Conservation (phyloP, 352 stramenopile species). For the Phytopythium aichiense region DNA sequence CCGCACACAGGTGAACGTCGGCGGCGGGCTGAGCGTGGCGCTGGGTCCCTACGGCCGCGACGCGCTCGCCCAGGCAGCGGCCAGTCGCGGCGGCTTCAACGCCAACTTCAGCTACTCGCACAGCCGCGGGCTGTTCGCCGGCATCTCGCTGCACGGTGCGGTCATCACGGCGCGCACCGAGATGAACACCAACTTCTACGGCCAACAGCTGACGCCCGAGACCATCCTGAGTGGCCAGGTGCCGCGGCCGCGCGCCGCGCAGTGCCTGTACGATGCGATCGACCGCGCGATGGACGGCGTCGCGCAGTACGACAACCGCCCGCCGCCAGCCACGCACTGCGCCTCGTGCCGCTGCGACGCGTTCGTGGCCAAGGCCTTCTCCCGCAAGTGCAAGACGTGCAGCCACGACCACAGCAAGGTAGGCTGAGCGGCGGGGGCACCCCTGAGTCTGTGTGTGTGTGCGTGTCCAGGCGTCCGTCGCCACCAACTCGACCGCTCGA, state of each 20-base stretch:
- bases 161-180: conserved; percentile 88
- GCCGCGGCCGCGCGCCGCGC: conserved; percentile 49
- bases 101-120: conserved; percentile 94
- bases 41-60: conserved; percentile 89
- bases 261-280: conserved; percentile 80
- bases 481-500: conserved; percentile 3
- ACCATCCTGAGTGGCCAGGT: conserved; percentile 69
- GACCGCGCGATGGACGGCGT: conserved; percentile 62
- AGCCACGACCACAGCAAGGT: conserved; percentile 51
- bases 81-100: conserved; percentile 67
- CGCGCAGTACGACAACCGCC: conserved; percentile 48
- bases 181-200: conserved; percentile 96
- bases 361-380: conserved; percentile 64
- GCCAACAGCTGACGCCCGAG: conserved; percentile 70
- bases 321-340: conserved; percentile 18
- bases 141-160: conserved; percentile 91
- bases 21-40: conserved; percentile 87
- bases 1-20: conserved; percentile 88
- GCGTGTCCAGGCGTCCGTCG: not conserved
- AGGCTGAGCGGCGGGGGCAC: too few relatives aligned
- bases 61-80: conserved; percentile 76
- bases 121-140: conserved; percentile 91
- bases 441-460: not conserved
- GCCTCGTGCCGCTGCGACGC: conserved; percentile 48
- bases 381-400: conserved; percentile 78